phyloP scores from a whole-genome alignment of 768 basidiomycete species.

The Steccherinum ochraceum region DNA sequence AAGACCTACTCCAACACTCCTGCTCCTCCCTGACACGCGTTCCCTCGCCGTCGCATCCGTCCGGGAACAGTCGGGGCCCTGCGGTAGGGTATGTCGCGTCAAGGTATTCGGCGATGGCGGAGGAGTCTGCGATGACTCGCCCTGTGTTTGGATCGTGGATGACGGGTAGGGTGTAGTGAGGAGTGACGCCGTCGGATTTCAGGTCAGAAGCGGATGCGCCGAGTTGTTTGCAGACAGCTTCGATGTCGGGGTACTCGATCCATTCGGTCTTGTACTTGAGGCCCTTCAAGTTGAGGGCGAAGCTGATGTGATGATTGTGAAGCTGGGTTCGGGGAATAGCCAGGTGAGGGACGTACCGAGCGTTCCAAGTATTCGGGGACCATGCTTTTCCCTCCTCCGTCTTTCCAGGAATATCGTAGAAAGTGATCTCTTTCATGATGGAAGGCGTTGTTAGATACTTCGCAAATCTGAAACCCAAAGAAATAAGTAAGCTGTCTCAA shows the following conservation, averaged over 20 bases:
- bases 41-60: conserved; percentile 31
- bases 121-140: conserved; percentile 33
- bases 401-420: too few species aligned
- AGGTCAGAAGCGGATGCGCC: conserved; percentile 27
- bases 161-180: too few species aligned
- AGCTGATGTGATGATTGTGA: conserved; percentile 15
- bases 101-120: conserved; percentile 42
- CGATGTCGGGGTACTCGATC: too few species aligned
- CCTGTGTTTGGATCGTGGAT: conserved; percentile 41
- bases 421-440: too few species aligned
- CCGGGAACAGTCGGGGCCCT: conserved; percentile 22
- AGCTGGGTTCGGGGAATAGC: conserved; percentile 1
- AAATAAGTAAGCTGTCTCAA: too few species aligned
- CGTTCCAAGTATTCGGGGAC: conserved; percentile 28
- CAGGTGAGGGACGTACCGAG: conserved; percentile 5
- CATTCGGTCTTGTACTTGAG: conserved; percentile 37
- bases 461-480: too few species aligned
- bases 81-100: conserved; percentile 26
- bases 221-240: conserved; percentile 26
- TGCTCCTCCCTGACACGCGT: conserved; percentile 30
- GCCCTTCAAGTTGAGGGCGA: conserved; percentile 30
- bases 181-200: conserved; percentile 23
- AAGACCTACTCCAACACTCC: conserved; percentile 39
- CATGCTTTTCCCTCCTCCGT: too few species aligned
- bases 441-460: too few species aligned